phyloP scores from a whole-genome alignment of 495 filamentous ascomycete species.

The Penicillium dipodomyicola region DNA sequence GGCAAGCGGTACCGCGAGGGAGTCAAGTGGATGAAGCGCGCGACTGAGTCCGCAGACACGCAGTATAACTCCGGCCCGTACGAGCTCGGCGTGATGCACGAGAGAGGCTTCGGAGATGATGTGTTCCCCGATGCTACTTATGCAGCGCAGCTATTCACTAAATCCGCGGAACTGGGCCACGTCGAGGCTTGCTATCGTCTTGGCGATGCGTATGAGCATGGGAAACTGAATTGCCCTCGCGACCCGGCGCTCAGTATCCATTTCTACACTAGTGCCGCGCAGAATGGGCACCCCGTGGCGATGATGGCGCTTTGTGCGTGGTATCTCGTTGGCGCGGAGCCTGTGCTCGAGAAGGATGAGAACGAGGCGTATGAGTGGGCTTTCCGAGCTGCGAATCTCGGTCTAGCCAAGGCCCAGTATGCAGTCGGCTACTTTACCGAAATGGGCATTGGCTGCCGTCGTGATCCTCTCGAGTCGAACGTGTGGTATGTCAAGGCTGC shows the following conservation, averaged over 20 bases:
- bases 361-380: slow-evolving; percentile 98
- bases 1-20: slow-evolving; percentile 86
- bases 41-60: slow-evolving; percentile 78
- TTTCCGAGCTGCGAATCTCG: slow-evolving; percentile 78
- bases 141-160: slow-evolving; percentile 90
- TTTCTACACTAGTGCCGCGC: slow-evolving; percentile 92
- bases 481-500: slow-evolving; percentile 98
- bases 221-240: slow-evolving; percentile 77
- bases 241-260: slow-evolving; percentile 95
- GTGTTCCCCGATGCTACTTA: slow-evolving; percentile 88
- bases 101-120: slow-evolving; percentile 86
- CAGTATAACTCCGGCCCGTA: slow-evolving; percentile 94
- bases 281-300: slow-evolving; percentile 76
- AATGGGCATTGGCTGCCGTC: slow-evolving; percentile 93
- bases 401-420: slow-evolving; percentile 89
- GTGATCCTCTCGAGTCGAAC: slow-evolving; percentile 91
- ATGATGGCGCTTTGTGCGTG: slow-evolving; percentile 99
- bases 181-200: slow-evolving; percentile 78
- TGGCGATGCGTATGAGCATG: slow-evolving; percentile 97
- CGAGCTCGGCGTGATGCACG: slow-evolving; percentile 83
- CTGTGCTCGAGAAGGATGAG: slow-evolving; percentile 90
- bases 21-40: slow-evolving; percentile 94
- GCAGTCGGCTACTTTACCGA: slow-evolving; percentile 97
- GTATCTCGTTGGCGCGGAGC: slow-evolving; percentile 96
- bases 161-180: slow-evolving; percentile 89